Percentiles rank a stretch among this genome's conserved stretches.
These are phyloP conservation scores for Backusella psychrophila DNA, from an alignment of 192 early-diverging fungal species.

Conservation along the genomic window DNA sequence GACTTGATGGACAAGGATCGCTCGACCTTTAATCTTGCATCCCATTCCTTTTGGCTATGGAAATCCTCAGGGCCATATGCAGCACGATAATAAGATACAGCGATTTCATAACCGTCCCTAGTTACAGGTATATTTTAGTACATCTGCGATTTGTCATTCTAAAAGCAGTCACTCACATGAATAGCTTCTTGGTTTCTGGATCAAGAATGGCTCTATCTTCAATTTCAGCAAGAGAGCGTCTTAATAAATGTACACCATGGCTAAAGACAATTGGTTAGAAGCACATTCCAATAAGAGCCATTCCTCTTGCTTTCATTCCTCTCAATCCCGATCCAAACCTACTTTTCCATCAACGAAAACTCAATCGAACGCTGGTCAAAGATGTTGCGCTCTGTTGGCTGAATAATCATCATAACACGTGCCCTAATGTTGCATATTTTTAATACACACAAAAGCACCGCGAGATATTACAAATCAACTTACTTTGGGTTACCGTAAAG, in stretches of 20 bases:
- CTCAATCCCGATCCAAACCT: neutral
- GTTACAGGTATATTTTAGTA: neutral
- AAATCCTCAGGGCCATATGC: constrained; percentile 91
- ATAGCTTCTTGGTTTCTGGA: constrained; percentile 51
- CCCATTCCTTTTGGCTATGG: constrained; percentile 83
- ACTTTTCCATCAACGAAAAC: constrained; percentile 65
- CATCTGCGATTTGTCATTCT: neutral
- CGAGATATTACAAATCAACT: neutral
- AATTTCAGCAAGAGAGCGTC: constrained; percentile 71
- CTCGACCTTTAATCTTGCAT: constrained; percentile 83
- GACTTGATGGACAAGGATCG: constrained; percentile 82
- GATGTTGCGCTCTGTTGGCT: constrained; percentile 88
- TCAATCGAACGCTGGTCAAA: constrained; percentile 94
- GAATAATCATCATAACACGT: constrained; percentile 84
- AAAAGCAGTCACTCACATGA: constrained; percentile 59
- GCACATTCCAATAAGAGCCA: neutral
- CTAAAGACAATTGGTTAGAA: constrained; percentile 38
- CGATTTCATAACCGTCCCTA: constrained; percentile 72
- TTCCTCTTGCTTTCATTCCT: neutral
- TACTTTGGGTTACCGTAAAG: constrained; percentile 61
- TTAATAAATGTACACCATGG: constrained; percentile 57
- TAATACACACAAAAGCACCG: neutral
- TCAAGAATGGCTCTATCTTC: constrained; percentile 55
- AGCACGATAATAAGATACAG: constrained; percentile 88
- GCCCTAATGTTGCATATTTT: constrained; percentile 41